These are phyloP conservation scores for Leonotis leonurus DNA, from an alignment of 257 asterid genomes.

Conservation along the genomic window DNA sequence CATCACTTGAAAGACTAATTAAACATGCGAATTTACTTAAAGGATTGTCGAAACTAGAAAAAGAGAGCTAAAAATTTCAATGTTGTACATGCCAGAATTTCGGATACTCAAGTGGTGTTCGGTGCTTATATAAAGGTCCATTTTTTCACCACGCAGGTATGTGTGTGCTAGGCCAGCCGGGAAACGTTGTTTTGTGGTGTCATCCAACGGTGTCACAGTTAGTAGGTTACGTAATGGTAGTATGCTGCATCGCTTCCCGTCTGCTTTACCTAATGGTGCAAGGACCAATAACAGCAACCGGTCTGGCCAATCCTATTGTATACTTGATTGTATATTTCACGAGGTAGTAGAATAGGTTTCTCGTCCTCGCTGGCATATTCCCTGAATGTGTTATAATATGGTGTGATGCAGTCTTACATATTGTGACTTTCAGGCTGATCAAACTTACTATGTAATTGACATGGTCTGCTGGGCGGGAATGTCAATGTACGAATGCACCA, in stretches of 20 bases:
- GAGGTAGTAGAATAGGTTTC: slow-evolving; percentile 46
- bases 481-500: slow-evolving; percentile 77
- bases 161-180: slow-evolving; percentile 91
- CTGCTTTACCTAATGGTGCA: slow-evolving; percentile 84
- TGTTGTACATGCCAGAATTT: neutral
- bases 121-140: neutral
- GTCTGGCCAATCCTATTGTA: slow-evolving; percentile 75
- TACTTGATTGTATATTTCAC: slow-evolving; percentile 91
- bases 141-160: slow-evolving; percentile 47
- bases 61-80: neutral
- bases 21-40: no score
- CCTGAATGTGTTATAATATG: neutral
- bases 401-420: neutral
- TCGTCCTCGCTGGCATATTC: neutral
- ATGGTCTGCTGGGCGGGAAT: slow-evolving; percentile 94
- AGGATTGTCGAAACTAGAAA: neutral
- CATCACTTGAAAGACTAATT: no score
- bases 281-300: slow-evolving; percentile 38
- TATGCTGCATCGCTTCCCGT: slow-evolving; percentile 81
- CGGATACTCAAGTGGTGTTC: neutral
- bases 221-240: slow-evolving; percentile 83
- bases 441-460: slow-evolving; percentile 79
- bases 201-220: slow-evolving; percentile 73
- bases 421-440: slow-evolving; percentile 55
- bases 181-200: slow-evolving; percentile 84